Conservation (phyloP, 768 basidiomycete genomes). For the Trametes punicea region DNA sequence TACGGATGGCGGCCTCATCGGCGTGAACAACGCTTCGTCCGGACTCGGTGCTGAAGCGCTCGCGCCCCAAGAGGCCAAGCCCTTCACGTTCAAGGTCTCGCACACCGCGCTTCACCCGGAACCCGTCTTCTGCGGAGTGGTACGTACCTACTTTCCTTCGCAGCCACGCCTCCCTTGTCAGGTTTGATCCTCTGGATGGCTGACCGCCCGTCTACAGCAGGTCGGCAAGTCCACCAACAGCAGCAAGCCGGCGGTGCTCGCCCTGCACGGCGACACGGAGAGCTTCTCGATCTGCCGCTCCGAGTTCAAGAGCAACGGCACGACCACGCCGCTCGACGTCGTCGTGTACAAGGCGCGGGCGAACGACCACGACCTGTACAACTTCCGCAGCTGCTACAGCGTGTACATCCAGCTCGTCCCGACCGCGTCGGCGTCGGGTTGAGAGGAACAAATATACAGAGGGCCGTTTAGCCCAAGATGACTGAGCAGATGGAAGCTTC, state of each 20-base stretch:
- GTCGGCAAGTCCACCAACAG: background rate
- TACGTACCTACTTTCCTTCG: background rate
- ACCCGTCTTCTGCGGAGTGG: constrained; percentile 1
- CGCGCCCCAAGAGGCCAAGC: background rate
- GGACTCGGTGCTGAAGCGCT: background rate
- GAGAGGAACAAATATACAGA: too few species aligned
- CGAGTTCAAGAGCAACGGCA: background rate
- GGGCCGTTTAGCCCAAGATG: too few species aligned
- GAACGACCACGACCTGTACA: background rate
- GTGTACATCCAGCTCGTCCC: constrained; percentile 4
- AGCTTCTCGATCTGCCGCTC: constrained; percentile 2
- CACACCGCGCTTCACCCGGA: background rate
- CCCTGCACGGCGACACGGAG: constrained; percentile 2
- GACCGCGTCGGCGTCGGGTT: background rate
- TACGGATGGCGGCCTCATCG: background rate
- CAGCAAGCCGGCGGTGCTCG: background rate
- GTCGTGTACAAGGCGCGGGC: constrained; percentile 1
- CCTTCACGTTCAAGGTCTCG: background rate
- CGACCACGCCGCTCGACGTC: background rate
- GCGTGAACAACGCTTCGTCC: background rate
- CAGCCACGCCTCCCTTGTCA: too few species aligned
- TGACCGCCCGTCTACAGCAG: too few species aligned
- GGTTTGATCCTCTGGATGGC: too few species aligned
- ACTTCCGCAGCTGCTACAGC: constrained; percentile 6
- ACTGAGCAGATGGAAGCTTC: background rate